Base-by-base conservation (phyloP, 148 eudicot species). In the Polygonum maritimum region DNA sequence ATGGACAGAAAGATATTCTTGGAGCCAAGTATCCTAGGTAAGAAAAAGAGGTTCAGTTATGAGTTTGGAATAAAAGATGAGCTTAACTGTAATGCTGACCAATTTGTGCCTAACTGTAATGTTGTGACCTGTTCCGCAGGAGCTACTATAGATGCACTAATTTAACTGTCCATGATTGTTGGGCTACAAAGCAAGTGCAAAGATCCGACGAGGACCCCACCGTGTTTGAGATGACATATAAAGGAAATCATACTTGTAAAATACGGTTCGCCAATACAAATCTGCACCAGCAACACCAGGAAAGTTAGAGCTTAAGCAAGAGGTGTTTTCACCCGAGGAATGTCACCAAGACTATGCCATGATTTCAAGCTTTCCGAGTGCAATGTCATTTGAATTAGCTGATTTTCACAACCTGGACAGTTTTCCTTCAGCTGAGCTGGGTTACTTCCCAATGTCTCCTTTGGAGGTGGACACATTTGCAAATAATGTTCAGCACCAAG, bases 121-220 rank as follows among this genome's bases (percentile, higher is more conserved):
- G 4, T 18, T 54, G 22, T 18, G 19, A 19, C 10, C n/a, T 54
- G 9, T 60, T 60, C 15, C 80, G 71, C 87, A 82, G 85, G 77
- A 86, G 85, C 76, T 86, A 87, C 51, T 87, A 85, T 16, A 87
- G 88, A 77, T 87, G 90, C 80, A 83, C 82, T 18, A 79, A 78
- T 26, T 58, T 85, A 38, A 78, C 74, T 33, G 54, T 26, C 36
- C 86, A 83, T 44, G 90, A 85, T 47, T 87, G 90, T 78, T 80
- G 81, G 83, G 90, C 90, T 3, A 87, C 85, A 70, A 87, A 80
- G 44, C 88, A 87, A 67, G 86, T 87, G 3, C 90, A 87, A 75
- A 83, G 82, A 80, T 81, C 83, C 3, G 86, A 83, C 36, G 82
- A 83, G 0, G 81, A 85, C 69, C 83, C 86, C 14, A 74, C 81